Conservation (phyloP, 2,329 filamentous ascomycete species). For the Alternaria incomplexa region DNA sequence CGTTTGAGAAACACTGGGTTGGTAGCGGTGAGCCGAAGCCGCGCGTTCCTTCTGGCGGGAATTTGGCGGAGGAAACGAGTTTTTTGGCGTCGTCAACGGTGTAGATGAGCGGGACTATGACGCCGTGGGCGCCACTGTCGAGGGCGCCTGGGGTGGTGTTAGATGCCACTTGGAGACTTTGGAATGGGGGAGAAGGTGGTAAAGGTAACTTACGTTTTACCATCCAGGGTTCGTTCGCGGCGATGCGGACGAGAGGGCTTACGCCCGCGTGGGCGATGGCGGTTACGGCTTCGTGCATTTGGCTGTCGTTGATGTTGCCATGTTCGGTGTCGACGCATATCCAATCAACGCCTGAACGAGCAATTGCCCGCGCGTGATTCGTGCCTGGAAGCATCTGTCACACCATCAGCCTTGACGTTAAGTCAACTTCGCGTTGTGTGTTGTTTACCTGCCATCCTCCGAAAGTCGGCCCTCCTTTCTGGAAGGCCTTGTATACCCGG, state of each 20-base stretch:
- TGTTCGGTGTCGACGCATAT: constrained; percentile 63
- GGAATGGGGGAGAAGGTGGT: neutral
- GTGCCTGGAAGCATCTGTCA: constrained; percentile 18
- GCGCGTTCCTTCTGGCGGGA: constrained; percentile 61
- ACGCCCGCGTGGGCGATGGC: constrained; percentile 54
- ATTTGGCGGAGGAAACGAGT: constrained; percentile 61
- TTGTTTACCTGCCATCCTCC: constrained; percentile 63
- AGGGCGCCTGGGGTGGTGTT: constrained; percentile 53
- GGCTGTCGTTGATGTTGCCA: constrained; percentile 61
- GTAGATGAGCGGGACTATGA: constrained; percentile 62
- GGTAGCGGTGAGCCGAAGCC: constrained; percentile 64
- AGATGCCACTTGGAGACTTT: neutral
- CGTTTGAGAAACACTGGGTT: constrained; percentile 54
- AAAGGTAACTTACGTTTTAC: constrained; percentile 57
- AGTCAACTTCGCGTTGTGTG: neutral
- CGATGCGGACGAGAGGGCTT: constrained; percentile 56
- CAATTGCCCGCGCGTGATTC: constrained; percentile 59
- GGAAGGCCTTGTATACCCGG: constrained; percentile 59
- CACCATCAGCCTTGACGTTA: neutral
- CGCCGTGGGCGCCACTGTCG: constrained; percentile 65
- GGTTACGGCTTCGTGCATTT: constrained; percentile 63
- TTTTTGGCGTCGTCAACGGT: constrained; percentile 60
- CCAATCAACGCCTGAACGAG: constrained; percentile 61
- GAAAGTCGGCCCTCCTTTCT: constrained; percentile 57
- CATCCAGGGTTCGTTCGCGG: constrained; percentile 66